Evolutionary conservation across 805 yeast genomes (phyloP).

Genomic region (Naumovozyma castellii): DNA sequence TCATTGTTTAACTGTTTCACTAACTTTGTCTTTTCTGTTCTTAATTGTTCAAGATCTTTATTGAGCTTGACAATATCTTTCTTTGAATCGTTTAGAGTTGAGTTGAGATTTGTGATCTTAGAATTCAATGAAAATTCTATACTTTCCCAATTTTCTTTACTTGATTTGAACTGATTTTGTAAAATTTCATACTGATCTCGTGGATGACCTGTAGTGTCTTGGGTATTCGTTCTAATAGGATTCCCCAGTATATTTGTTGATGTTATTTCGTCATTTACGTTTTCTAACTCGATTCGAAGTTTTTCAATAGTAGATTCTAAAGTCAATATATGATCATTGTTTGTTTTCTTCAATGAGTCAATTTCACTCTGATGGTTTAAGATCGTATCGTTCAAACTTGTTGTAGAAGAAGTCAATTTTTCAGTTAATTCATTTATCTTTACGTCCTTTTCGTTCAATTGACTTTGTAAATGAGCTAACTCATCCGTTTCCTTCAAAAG

Average conservation of each 20-base stretch:
- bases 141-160: constrained; percentile 74
- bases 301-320: constrained; percentile 65
- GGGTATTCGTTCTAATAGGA: constrained; percentile 6
- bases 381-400: neutral
- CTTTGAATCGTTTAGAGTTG: neutral
- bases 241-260: constrained; percentile 20
- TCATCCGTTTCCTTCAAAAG: constrained; percentile 1
- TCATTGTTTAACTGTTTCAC: constrained; percentile 9
- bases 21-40: constrained; percentile 3
- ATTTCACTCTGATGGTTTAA: constrained; percentile 17
- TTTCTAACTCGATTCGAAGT: constrained; percentile 54
- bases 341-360: constrained; percentile 25
- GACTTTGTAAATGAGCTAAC: neutral
- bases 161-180: constrained; percentile 63
- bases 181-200: constrained; percentile 32
- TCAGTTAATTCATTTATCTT: constrained; percentile 13
- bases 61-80: constrained; percentile 4
- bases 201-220: neutral
- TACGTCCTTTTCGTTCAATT: constrained; percentile 13
- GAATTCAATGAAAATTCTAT: constrained; percentile 58
- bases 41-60: constrained; percentile 6
- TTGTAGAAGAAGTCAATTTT: constrained; percentile 8
- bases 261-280: constrained; percentile 3
- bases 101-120: constrained; percentile 28
- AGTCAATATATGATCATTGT: constrained; percentile 39